Percentiles rank a stretch among this genome's conserved stretches.
Evolutionary conservation across 176 grass and related monocot genomes (phyloP).

Genomic region (Triticum monococcum): DNA sequence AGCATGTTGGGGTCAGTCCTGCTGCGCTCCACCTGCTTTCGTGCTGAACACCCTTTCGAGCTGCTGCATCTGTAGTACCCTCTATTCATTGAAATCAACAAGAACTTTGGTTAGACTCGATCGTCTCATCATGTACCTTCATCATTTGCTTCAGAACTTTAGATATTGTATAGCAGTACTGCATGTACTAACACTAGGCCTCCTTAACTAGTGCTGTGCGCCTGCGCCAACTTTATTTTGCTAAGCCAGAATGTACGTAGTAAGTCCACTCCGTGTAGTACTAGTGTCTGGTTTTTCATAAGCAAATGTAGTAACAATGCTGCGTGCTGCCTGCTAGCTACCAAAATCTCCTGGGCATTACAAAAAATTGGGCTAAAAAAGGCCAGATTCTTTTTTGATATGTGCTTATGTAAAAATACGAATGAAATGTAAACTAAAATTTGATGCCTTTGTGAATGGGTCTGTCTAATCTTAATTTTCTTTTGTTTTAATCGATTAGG

Average conservation of each 20-base stretch:
- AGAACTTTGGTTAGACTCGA: conserved; percentile 24
- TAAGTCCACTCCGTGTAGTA: not conserved
- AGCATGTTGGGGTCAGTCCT: conserved; percentile 92
- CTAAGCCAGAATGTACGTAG: not conserved
- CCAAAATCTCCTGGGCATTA: not conserved
- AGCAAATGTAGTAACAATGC: not conserved
- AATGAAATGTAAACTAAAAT: not conserved
- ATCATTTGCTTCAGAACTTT: not conserved
- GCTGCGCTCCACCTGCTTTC: conserved; percentile 98
- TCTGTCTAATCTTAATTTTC: not conserved
- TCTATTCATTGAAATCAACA: conserved; percentile 51
- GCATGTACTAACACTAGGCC: not conserved
- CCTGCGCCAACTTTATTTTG: not conserved
- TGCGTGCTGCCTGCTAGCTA: not conserved
- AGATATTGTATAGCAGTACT: not conserved
- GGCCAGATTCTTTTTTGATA: not conserved
- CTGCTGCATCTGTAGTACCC: conserved; percentile 99
- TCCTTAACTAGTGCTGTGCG: not conserved
- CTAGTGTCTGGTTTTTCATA: not conserved
- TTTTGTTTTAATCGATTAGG: not conserved
- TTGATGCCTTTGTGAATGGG: not conserved
- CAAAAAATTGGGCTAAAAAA: not conserved
- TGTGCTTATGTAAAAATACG: not conserved
- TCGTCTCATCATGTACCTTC: not conserved
- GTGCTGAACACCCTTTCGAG: conserved; percentile 91